Percentiles rank a stretch among this genome's conserved stretches.
Conservation (phyloP, 225 moss, liverwort and hornwort genomes). For the Climacium dendroides region DNA sequence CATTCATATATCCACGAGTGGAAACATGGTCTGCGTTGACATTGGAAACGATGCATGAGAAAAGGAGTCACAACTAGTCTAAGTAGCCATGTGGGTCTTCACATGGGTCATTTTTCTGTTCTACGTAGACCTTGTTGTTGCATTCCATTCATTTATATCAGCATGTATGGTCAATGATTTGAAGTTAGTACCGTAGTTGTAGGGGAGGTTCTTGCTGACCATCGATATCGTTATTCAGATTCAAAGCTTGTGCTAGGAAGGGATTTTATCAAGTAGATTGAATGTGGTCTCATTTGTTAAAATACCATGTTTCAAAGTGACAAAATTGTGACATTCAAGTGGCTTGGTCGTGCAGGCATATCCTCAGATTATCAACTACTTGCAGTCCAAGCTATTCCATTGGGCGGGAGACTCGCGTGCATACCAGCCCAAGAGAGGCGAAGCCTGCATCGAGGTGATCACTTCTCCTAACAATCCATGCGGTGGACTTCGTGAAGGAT, state of each 20-base stretch:
- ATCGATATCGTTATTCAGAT: neutral
- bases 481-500: neutral
- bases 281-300: neutral
- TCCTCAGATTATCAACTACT: neutral
- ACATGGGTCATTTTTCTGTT: neutral
- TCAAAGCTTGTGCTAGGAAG: neutral
- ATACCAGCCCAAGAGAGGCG: neutral
- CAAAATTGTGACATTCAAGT: neutral
- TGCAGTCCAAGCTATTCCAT: constrained; percentile 3
- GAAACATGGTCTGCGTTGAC: neutral
- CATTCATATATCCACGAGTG: neutral
- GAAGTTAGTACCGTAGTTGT: neutral
- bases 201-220: neutral
- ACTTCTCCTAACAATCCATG: constrained; percentile 22
- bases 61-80: neutral
- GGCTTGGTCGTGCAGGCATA: neutral
- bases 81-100: neutral
- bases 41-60: neutral
- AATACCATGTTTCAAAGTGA: no score
- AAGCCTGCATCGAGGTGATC: constrained; percentile 9
- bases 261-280: neutral
- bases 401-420: constrained; percentile 17
- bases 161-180: neutral
- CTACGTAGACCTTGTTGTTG: neutral
- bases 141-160: neutral